Percentiles rank a stretch among this genome's conserved stretches.
Conservation (phyloP, 352 stramenopile genomes). For the Globisporangium alternatum region DNA sequence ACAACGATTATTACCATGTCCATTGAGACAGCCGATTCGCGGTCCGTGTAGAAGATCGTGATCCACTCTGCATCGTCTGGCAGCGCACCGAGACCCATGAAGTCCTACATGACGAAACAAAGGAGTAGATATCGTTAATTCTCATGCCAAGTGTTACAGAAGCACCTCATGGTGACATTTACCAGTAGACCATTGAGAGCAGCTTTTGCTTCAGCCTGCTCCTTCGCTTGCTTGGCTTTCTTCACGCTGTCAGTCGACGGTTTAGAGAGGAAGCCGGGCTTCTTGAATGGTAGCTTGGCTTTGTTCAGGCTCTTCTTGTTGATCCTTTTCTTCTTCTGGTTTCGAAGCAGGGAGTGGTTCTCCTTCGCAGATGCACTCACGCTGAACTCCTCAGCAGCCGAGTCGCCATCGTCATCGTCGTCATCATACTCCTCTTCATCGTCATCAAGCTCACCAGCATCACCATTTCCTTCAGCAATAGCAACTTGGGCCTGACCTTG, state of each 20-base stretch:
- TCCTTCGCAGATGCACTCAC: slow-evolving; percentile 28
- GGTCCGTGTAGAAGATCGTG: slow-evolving; percentile 72
- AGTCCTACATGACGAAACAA: slow-evolving; percentile 32
- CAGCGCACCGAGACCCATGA: slow-evolving; percentile 70
- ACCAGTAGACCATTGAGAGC: slow-evolving; percentile 60
- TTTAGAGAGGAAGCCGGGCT: slow-evolving; percentile 28
- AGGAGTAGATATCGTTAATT: not conserved
- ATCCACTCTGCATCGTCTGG: slow-evolving; percentile 77
- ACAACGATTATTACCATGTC: slow-evolving; percentile 39
- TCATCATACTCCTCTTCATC: not conserved
- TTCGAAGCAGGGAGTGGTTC: slow-evolving; percentile 35
- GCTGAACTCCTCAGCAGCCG: slow-evolving; percentile 15
- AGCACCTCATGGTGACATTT: not conserved
- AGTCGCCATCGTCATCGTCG: slow-evolving; percentile 1
- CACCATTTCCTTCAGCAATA: not conserved
- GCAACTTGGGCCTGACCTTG: not conserved
- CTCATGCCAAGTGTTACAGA: not conserved
- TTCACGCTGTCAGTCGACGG: slow-evolving; percentile 17
- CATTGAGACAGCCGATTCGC: slow-evolving; percentile 57
- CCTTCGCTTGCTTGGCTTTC: slow-evolving; percentile 38
- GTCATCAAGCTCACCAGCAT: not conserved
- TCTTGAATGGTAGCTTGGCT: slow-evolving; percentile 19
- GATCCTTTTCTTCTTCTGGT: slow-evolving; percentile 19
- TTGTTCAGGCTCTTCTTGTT: slow-evolving; percentile 16
- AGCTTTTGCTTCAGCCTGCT: slow-evolving; percentile 52